Evolutionary conservation across 2,329 filamentous ascomycete species (phyloP), one percentile per base, ranked within the genome.

Genomic region (Cadophora malorum): DNA sequence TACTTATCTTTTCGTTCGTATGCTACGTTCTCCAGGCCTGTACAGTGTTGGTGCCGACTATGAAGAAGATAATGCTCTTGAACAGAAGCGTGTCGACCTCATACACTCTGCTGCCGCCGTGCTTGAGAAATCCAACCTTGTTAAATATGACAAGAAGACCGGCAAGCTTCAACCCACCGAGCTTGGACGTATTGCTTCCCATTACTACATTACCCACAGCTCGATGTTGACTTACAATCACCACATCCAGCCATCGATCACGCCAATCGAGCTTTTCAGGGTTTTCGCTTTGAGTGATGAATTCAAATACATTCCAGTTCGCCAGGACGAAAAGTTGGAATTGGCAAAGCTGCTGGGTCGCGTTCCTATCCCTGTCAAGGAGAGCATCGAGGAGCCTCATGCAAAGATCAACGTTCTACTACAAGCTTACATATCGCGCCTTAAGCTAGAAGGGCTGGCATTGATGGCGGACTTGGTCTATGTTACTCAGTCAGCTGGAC

Each of bases 391-490:
- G 78, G 96, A 99, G 80, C 90, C 96, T 1, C 94, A 97, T 72
- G 94, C 94, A 67, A 99, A 99, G 83, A 97, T 99, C 81, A 99
- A 99, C 75, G 96, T 99, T 49, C 86, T 99, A 28, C 84, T 99
- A 6, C 96, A 99, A 79, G 96, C 96, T 3, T 99, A 96, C 77
- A 97, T 99, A 68, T 98, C 95, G 58, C 89, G 96, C 63, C 88
- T 99, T 63, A 96, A 95, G 79, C 87, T 99, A 0, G 95, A 98
- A 69, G 96, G 96, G 1, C 84, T 99, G 65, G 96, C 96, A 3
- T 82, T 99, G 70, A 98, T 99, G 95, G 95, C 96, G 33, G 96
- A 99, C 79, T 91, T 99, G 85, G 96, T 99, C 3, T 99, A 99
- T 76, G 95, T 99, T 65, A 99, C 96, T 1, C 96, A 99, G 78